Evolutionary conservation across 2,329 filamentous ascomycete species (phyloP), one percentile per base, ranked within the genome.

Genomic region (Penicillium sp.): DNA sequence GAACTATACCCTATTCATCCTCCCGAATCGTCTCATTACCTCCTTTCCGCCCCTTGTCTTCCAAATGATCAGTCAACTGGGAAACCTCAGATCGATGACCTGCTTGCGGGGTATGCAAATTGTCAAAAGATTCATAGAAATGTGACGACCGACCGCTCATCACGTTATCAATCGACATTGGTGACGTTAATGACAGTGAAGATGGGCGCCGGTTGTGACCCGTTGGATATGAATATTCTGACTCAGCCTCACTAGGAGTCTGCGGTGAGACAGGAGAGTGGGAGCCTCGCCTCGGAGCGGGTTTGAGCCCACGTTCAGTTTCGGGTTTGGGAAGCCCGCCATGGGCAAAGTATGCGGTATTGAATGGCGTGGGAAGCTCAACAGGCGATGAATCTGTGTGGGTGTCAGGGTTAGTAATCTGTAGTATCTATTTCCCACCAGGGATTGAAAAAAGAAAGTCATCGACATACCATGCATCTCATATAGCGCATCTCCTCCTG

Each of bases 331-430:
- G 25, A 19, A 25, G 1, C 13, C 7, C 33, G 11, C 7, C 15
- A 1, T 40, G 45, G 1, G 52, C 11, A 5, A 43, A 29, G 16
- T 36, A 43, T 9, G 52, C 15, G 11, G 33, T 13, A 9, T 55
- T 55, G 31, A 50, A 55, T 34, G 52, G 7, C 0, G 52, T 55
- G 21, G 52, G 52, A 11, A 55, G 45, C 13, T 55, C 52, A n/a
- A 25, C 23, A 2, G 52, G 52, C 3, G 52, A 55, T 5, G 52
- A 55, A 36, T 55, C 52, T 55, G 19, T 3, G 19, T 21, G 0
- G 6, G n/a, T 0, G 16, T 27, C 16, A 25, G n/a, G 4, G 11
- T 36, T n/a, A 36, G 31, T 50, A 50, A 10, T 13, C 9, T 7
- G 3, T 8, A 21, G 2, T 34, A 27, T 39, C 19, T 6, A 21